phyloP scores from a whole-genome alignment of 2,329 filamentous ascomycete genomes.

The Clarireedia hainanense region DNA sequence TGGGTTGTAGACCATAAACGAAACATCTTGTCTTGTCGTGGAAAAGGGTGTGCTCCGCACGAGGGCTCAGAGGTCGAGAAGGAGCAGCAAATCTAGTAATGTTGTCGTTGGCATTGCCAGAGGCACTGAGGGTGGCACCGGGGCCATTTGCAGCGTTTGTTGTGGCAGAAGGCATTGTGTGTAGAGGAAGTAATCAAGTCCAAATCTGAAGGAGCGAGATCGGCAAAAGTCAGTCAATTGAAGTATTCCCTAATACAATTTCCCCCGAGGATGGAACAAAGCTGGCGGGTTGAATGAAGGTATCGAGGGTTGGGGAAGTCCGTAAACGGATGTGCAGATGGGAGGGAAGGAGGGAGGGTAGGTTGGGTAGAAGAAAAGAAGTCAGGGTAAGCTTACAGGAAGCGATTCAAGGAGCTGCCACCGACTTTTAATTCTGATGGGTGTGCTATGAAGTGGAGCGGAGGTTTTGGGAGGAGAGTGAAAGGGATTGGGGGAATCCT shows the following conservation, averaged over 20 bases:
- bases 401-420: not conserved
- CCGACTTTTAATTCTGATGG: not conserved
- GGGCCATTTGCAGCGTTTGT: slow-evolving; percentile 27
- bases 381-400: not conserved
- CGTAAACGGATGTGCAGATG: not conserved
- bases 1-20: slow-evolving; percentile 97
- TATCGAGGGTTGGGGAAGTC: slow-evolving; percentile 5
- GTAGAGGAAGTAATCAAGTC: not conserved
- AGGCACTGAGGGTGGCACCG: slow-evolving; percentile 35
- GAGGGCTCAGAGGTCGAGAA: slow-evolving; percentile 84
- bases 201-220: slow-evolving; percentile 6
- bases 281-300: not conserved
- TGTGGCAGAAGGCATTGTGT: slow-evolving; percentile 13
- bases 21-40: slow-evolving; percentile 99
- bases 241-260: slow-evolving; percentile 3
- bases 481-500: not conserved
- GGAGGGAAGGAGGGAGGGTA: not conserved
- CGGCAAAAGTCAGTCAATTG: slow-evolving; percentile 15
- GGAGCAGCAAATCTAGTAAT: slow-evolving; percentile 93
- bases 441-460: not conserved
- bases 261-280: not conserved
- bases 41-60: slow-evolving; percentile 85
- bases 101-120: slow-evolving; percentile 85
- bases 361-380: too few relatives aligned
- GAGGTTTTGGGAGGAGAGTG: not conserved